Evolutionary conservation across 768 basidiomycete genomes (phyloP).

Genomic region (Pleurotus platypus): DNA sequence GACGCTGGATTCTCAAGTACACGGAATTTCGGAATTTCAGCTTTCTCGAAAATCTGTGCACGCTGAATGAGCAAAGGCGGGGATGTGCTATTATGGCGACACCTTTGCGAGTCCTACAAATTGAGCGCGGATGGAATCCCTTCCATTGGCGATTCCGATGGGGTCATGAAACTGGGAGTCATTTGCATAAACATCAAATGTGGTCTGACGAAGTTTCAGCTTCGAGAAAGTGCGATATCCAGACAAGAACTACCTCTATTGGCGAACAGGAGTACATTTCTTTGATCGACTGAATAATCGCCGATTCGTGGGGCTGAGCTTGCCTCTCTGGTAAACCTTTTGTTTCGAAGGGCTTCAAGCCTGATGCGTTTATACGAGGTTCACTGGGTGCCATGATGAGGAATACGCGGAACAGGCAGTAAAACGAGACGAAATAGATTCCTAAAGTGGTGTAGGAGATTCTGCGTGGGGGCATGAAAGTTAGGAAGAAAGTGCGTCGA

Average conservation of each 20-base stretch:
- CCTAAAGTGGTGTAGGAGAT: background rate
- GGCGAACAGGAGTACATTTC: conserved; percentile 41
- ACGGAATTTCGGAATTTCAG: conserved; percentile 38
- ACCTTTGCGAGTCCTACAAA: conserved; percentile 44
- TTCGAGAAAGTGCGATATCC: background rate
- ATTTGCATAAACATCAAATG: conserved; percentile 37
- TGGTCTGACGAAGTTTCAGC: conserved; percentile 20
- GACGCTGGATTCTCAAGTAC: conserved; percentile 35
- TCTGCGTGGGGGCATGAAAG: background rate
- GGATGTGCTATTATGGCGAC: background rate
- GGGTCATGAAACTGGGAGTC: conserved; percentile 44
- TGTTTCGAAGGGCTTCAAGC: conserved; percentile 32
- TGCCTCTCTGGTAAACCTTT: conserved; percentile 32
- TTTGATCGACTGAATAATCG: conserved; percentile 36
- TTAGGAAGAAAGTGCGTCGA: background rate
- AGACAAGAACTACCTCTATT: conserved; percentile 21
- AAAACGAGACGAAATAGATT: background rate
- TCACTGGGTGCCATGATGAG: conserved; percentile 13
- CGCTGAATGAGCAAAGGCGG: background rate
- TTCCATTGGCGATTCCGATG: conserved; percentile 38
- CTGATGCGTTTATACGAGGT: conserved; percentile 30
- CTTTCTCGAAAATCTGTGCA: conserved; percentile 36
- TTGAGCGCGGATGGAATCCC: conserved; percentile 35
- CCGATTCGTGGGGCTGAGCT: conserved; percentile 28
- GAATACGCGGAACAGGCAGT: conserved; percentile 12